Evolutionary conservation across 345 rosid genomes (phyloP), one percentile per base, ranked within the genome.

Genomic region (Trapa bicornis): DNA sequence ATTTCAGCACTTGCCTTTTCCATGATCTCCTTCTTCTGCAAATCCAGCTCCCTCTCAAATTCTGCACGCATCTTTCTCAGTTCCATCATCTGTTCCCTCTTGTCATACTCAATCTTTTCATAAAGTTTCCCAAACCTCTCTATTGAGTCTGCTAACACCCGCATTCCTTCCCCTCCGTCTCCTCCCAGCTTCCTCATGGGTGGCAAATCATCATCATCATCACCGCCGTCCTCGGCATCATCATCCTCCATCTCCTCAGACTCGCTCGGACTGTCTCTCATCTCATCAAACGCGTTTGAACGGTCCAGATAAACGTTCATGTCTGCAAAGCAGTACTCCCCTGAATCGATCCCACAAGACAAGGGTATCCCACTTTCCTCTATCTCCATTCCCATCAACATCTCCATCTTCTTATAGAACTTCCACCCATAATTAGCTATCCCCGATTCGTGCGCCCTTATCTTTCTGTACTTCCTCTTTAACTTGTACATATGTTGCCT

Each of bases 201-300:
- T 3, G 76, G 76, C 72, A 73, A 65, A 48, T 73, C 76, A 68
- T 73, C 29, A 22, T 22, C 68, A 22, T 73, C 85, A 1, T 68
- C 68, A 6, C 67, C 72, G 9, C 68, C 80, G 1, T 75, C 79
- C 33, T 43, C 80, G 4, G 77, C 85, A 6, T 74, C 81, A 2
- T 70, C 83, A 6, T 76, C 77, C 5, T 68, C 76, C 36, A 72
- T 76, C 1, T 54, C 32, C 73, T 83, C 87, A 0, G 85, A 78
- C 47, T 80, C 88, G 8, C 78, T 72, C 0, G 88, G 88, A 71
- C 86, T 84, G 70, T 84, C 88, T 73, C 84, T 75, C 88, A 84
- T 84, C 74, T 84, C 88, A 70, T 84, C 88, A 64, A 74, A 71
- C 45, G 80, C 79, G 48, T 82, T 84, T 9, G 86, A 83, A 53